These are phyloP conservation scores for Phialophora expanda DNA, from an alignment of 2,329 filamentous ascomycete species.

Conservation along the genomic window DNA sequence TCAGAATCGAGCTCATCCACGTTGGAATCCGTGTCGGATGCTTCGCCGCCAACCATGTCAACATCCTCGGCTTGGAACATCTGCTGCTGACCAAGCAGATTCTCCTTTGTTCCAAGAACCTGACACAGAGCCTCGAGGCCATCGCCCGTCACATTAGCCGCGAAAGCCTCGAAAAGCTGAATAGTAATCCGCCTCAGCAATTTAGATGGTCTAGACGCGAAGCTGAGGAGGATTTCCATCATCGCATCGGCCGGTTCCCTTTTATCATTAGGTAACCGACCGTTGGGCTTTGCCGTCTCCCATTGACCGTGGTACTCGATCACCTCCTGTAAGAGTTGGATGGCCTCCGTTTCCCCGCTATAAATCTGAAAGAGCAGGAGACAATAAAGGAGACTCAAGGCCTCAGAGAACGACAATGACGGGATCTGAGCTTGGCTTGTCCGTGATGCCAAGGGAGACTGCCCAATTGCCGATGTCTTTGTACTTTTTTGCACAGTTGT, in stretches of 20 bases:
- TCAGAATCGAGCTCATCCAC: constrained; percentile 49
- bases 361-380: constrained; percentile 87
- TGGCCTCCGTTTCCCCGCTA: constrained; percentile 83
- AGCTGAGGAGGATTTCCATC: constrained; percentile 87
- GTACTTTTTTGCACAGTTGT: constrained; percentile 44
- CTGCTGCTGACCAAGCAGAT: constrained; percentile 78
- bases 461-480: constrained; percentile 42
- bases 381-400: constrained; percentile 79
- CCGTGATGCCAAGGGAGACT: constrained; percentile 40
- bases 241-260: constrained; percentile 68
- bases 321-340: constrained; percentile 82
- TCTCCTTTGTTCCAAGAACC: constrained; percentile 79
- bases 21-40: constrained; percentile 49
- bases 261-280: constrained; percentile 38
- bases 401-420: constrained; percentile 58
- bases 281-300: constrained; percentile 11
- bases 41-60: constrained; percentile 59
- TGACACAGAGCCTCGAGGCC: constrained; percentile 69
- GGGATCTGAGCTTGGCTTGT: constrained; percentile 40
- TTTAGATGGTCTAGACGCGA: constrained; percentile 82
- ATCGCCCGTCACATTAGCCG: constrained; percentile 72
- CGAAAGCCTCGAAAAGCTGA: constrained; percentile 85
- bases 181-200: constrained; percentile 85
- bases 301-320: constrained; percentile 69
- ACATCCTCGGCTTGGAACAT: constrained; percentile 77